These are phyloP conservation scores for Kokia cookei DNA, from an alignment of 441 rosid species.

Conservation along the genomic window DNA sequence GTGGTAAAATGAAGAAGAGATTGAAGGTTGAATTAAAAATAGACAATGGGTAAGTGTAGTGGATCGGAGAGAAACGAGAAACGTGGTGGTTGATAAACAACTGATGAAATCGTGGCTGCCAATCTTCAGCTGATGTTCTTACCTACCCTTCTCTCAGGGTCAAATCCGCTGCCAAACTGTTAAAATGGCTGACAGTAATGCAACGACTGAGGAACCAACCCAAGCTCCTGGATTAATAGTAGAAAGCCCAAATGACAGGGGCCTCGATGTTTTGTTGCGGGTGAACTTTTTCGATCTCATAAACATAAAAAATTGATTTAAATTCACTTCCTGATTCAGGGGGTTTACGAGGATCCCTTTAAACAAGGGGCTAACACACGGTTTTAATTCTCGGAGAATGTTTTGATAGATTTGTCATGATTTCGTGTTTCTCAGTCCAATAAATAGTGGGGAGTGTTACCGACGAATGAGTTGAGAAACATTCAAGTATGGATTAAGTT, in stretches of 20 bases:
- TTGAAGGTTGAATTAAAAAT: not conserved
- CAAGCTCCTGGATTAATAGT: not conserved
- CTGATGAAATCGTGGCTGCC: constrained; percentile 3
- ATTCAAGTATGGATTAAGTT: too few species aligned
- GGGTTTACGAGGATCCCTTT: not conserved
- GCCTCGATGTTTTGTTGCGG: not conserved
- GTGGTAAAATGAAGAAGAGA: not conserved
- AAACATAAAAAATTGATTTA: not conserved
- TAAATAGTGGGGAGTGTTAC: not conserved
- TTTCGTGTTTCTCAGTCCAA: not conserved
- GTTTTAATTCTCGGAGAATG: not conserved
- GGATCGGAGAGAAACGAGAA: not conserved
- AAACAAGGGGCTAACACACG: not conserved
- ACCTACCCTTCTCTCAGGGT: constrained; percentile 18
- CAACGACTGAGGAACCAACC: not conserved
- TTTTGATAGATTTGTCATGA: not conserved
- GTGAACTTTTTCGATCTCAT: not conserved
- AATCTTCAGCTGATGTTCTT: constrained; percentile 20
- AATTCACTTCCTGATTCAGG: not conserved
- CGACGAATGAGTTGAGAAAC: too few species aligned
- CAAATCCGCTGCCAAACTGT: not conserved
- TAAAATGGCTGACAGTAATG: not conserved
- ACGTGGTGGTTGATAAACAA: not conserved
- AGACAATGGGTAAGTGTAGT: not conserved
- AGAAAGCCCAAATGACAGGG: not conserved